Conservation (phyloP, 1,139 yeast species). For the Scheffersomyces illinoinensis region DNA sequence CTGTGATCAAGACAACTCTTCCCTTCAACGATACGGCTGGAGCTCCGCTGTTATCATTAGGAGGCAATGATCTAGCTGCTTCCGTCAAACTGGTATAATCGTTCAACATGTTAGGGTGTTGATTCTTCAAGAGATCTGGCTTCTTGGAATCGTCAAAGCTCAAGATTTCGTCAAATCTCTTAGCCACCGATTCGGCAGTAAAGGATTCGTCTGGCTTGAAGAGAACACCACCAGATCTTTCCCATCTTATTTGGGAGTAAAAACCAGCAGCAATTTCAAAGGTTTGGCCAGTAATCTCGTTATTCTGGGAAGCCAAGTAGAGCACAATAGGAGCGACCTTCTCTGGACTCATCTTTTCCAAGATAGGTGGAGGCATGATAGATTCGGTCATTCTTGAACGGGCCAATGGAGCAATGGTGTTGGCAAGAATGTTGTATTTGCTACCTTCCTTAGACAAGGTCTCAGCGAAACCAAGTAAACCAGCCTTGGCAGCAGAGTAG, state of each 20-base stretch:
- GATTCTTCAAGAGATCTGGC: conserved; percentile 54
- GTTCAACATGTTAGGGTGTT: conserved; percentile 65
- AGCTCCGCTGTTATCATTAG: conserved; percentile 56
- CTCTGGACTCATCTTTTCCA: conserved; percentile 81
- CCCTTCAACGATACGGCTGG: conserved; percentile 63
- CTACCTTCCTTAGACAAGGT: conserved; percentile 94
- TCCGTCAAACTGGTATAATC: conserved; percentile 59
- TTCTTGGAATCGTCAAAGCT: conserved; percentile 58
- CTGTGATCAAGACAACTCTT: conserved; percentile 90
- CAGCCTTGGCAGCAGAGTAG: conserved; percentile 92
- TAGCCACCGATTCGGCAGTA: conserved; percentile 83
- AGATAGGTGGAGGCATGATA: conserved; percentile 80
- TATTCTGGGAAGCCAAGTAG: conserved; percentile 69
- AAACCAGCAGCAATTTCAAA: conserved; percentile 96
- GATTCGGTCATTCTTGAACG: conserved; percentile 95
- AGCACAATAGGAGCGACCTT: conserved; percentile 89
- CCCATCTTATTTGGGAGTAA: conserved; percentile 92
- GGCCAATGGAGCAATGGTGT: conserved; percentile 92
- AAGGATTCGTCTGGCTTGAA: conserved; percentile 77
- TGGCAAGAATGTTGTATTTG: conserved; percentile 79
- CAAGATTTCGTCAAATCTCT: conserved; percentile 62
- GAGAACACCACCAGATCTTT: conserved; percentile 82
- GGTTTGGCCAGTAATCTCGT: conserved; percentile 65
- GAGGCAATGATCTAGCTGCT: conserved; percentile 52
- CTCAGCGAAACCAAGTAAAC: conserved; percentile 87